These are phyloP conservation scores for Fagus sylvatica DNA, from an alignment of 306 rosid genomes.

Conservation along the genomic window DNA sequence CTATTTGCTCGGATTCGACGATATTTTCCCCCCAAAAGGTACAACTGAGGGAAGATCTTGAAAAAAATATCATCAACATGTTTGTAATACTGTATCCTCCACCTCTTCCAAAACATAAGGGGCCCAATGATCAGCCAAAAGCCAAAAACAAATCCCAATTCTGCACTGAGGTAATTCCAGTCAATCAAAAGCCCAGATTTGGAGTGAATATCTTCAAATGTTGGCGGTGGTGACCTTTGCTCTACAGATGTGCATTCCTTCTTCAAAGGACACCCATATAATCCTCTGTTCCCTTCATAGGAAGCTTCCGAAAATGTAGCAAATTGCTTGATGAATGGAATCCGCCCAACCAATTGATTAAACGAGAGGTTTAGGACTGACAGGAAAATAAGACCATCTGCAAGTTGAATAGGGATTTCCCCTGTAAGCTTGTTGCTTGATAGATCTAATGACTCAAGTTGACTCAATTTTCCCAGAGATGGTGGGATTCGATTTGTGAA, in stretches of 20 bases:
- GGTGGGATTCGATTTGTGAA: constrained; percentile 8
- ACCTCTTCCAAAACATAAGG: background rate
- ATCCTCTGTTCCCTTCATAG: constrained; percentile 4
- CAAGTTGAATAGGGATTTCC: background rate
- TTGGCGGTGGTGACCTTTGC: background rate
- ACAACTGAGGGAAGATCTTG: background rate
- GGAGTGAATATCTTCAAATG: background rate
- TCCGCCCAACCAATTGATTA: constrained; percentile 19
- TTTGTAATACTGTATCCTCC: background rate
- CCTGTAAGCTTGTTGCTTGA: constrained; percentile 6
- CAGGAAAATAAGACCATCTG: constrained; percentile 18
- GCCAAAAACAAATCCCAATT: constrained; percentile 5
- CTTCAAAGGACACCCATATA: constrained; percentile 15
- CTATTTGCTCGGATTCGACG: background rate
- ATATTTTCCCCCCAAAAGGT: background rate
- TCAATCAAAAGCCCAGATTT: background rate
- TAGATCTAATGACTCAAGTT: constrained; percentile 28
- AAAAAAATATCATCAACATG: background rate
- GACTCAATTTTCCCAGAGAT: background rate
- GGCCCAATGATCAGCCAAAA: background rate
- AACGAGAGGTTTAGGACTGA: constrained; percentile 28
- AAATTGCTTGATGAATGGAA: constrained; percentile 1
- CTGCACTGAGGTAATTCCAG: constrained; percentile 5
- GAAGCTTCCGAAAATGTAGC: constrained; percentile 12
- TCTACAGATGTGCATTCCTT: background rate